Percentiles rank a stretch among this genome's conserved stretches.
Evolutionary conservation across 2,329 filamentous ascomycete species (phyloP).

Genomic region (Trichoderma breve): DNA sequence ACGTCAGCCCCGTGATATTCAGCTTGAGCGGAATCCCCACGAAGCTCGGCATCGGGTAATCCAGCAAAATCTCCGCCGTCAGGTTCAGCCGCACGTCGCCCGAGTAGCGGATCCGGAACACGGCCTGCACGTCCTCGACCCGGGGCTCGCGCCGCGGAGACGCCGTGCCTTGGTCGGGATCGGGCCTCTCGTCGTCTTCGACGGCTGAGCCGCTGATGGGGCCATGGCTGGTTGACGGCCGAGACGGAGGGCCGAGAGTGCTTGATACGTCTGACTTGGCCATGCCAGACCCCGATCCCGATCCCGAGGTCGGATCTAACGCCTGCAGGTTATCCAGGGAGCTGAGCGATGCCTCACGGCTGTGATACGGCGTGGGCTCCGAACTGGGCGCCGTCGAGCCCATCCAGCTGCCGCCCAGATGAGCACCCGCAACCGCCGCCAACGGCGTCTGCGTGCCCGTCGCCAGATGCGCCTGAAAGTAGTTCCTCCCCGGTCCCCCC

Average conservation of each 20-base stretch:
- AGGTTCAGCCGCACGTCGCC: constrained; percentile 85
- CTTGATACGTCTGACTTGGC: constrained; percentile 60
- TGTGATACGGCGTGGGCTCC: constrained; percentile 35
- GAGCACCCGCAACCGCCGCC: constrained; percentile 72
- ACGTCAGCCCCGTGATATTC: constrained; percentile 90
- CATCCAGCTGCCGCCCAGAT: constrained; percentile 40
- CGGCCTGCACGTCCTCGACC: constrained; percentile 85
- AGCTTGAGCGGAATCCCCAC: constrained; percentile 92
- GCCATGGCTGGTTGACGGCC: constrained; percentile 57
- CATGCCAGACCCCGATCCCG: constrained; percentile 32
- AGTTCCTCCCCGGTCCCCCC: constrained; percentile 74
- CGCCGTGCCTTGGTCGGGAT: background rate
- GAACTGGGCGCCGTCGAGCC: constrained; percentile 24
- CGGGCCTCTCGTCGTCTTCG: constrained; percentile 29
- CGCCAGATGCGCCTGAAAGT: constrained; percentile 76
- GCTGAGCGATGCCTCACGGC: constrained; percentile 47
- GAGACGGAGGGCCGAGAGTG: constrained; percentile 58
- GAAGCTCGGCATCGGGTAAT: constrained; percentile 98
- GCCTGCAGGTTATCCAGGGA: constrained; percentile 43
- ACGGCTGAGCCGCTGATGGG: constrained; percentile 39
- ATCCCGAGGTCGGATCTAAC: constrained; percentile 31
- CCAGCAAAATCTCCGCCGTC: constrained; percentile 91
- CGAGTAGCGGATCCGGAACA: constrained; percentile 85
- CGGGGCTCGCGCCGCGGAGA: constrained; percentile 63
- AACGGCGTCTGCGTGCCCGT: constrained; percentile 77